phyloP scores from a whole-genome alignment of 306 rosid species.

The Cicer yamashitae region DNA sequence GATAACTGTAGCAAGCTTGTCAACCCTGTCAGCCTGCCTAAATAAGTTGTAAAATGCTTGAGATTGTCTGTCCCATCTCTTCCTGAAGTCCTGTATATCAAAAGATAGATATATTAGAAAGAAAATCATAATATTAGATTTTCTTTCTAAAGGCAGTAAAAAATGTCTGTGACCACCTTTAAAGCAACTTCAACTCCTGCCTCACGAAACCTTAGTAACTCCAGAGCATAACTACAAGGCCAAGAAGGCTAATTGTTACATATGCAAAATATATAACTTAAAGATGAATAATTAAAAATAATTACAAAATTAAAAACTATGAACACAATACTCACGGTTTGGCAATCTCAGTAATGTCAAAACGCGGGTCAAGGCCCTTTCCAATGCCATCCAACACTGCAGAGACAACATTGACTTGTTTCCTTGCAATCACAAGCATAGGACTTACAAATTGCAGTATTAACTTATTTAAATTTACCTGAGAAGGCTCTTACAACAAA shows the following conservation, averaged over 20 bases:
- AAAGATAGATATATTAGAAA: constrained; percentile 44
- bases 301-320: constrained; percentile 15
- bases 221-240: constrained; percentile 86
- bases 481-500: constrained; percentile 99
- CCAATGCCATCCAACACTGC: constrained; percentile 98
- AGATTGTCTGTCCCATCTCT: constrained; percentile 92
- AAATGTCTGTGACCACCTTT: constrained; percentile 60
- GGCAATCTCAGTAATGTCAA: constrained; percentile 98
- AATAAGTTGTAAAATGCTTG: constrained; percentile 89
- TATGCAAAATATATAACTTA: constrained; percentile 34
- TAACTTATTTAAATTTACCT: constrained; percentile 60
- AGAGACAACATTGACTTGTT: constrained; percentile 32
- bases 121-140: constrained; percentile 31
- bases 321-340: constrained; percentile 84
- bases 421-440: constrained; percentile 30
- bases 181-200: constrained; percentile 90
- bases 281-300: constrained; percentile 27
- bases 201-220: constrained; percentile 88
- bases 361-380: constrained; percentile 97
- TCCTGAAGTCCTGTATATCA: constrained; percentile 71
- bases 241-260: constrained; percentile 48
- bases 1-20: constrained; percentile 86
- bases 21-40: constrained; percentile 98
- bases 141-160: constrained; percentile 21
- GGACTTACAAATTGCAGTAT: constrained; percentile 25